phyloP scores from a whole-genome alignment of 768 basidiomycete genomes.

The Lactifluus hygrophoroides region DNA sequence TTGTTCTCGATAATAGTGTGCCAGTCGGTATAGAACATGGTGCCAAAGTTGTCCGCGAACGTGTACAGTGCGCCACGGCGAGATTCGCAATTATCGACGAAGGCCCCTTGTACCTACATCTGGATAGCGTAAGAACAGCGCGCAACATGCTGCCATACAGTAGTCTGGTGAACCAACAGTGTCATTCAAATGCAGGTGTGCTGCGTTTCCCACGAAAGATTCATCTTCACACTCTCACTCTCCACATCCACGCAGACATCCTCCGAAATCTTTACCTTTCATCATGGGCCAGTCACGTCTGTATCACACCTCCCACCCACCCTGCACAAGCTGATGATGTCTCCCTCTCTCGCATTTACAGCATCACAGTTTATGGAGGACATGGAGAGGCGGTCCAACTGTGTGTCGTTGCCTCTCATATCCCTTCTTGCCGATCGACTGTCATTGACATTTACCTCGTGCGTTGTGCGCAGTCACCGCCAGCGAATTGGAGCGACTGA shows the following conservation, averaged over 20 bases:
- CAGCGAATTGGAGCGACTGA: conserved; percentile 86
- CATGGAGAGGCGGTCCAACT: conserved; percentile 96
- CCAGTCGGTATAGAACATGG: neutral
- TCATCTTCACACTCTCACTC: too few relatives aligned
- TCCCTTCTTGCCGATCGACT: neutral
- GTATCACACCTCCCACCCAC: conserved; percentile 25
- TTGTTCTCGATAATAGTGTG: neutral
- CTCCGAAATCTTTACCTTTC: conserved; percentile 10
- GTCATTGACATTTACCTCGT: neutral
- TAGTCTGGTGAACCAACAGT: too few relatives aligned
- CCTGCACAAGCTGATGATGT: neutral
- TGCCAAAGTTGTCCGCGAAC: neutral
- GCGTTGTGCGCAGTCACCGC: conserved; percentile 64
- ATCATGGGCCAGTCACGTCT: conserved; percentile 80
- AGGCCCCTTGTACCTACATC: neutral
- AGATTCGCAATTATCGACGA: neutral
- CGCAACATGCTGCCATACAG: neutral
- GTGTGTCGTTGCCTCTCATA: conserved; percentile 42
- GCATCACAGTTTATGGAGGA: conserved; percentile 96
- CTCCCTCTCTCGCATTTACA: conserved; percentile 25
- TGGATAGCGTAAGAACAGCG: neutral
- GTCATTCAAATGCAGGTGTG: too few relatives aligned
- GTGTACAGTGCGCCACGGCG: neutral
- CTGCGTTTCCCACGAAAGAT: neutral
- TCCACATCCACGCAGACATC: too few relatives aligned